Evolutionary conservation across 306 rosid genomes (phyloP).

Genomic region (Sophora flavescens): DNA sequence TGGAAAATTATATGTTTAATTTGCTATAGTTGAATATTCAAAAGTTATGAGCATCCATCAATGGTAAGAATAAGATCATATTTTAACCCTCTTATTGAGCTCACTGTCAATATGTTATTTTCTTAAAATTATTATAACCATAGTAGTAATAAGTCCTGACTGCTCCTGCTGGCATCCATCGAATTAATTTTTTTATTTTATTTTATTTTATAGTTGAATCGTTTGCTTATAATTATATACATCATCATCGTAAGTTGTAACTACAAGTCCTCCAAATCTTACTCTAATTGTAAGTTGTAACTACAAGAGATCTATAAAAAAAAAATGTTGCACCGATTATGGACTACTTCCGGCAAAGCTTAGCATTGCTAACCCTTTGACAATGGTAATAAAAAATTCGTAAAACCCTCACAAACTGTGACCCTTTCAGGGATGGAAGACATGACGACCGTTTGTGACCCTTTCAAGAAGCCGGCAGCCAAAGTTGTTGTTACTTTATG

Average conservation of each 20-base stretch:
- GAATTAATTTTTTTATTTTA: not conserved
- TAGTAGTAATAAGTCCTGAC: not conserved
- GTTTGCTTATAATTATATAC: not conserved
- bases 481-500: not conserved
- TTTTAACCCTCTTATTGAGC: not conserved
- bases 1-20: too few relatives aligned
- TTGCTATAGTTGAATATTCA: not conserved
- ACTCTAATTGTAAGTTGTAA: not conserved
- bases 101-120: not conserved
- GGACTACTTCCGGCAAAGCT: not conserved
- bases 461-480: constrained; percentile 54
- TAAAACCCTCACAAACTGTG: not conserved
- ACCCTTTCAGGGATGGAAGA: not conserved
- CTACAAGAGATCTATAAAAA: not conserved
- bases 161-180: not conserved
- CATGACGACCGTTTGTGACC: constrained; percentile 21
- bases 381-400: not conserved
- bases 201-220: not conserved
- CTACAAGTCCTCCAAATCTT: not conserved
- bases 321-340: not conserved
- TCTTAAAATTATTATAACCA: not conserved
- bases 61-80: not conserved
- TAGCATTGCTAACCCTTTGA: not conserved
- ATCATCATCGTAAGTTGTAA: too few relatives aligned
- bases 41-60: not conserved